Evolutionary conservation across 2,329 filamentous ascomycete genomes (phyloP).

Genomic region (Aspergillus ibericus): DNA sequence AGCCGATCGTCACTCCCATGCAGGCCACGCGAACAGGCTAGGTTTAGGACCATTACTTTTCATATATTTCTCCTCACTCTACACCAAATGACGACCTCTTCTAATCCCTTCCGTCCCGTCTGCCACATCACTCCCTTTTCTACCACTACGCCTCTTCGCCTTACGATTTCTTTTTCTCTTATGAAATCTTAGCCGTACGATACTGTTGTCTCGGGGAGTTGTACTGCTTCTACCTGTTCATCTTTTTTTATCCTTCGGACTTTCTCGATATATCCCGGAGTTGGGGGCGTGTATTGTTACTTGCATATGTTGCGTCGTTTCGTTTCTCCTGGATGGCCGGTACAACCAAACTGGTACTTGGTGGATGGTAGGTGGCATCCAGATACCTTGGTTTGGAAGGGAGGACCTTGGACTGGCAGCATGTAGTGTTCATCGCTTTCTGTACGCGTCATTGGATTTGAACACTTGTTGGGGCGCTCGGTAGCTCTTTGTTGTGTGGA

Average conservation of each 20-base stretch:
- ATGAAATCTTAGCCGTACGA: constrained; percentile 14
- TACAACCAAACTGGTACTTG: constrained; percentile 6
- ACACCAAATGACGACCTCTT: neutral
- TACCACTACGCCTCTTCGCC: constrained; percentile 1
- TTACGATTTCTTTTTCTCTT: constrained; percentile 8
- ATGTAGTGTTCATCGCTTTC: constrained; percentile 3
- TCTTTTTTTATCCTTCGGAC: neutral
- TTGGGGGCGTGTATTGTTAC: constrained; percentile 1
- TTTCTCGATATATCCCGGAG: constrained; percentile 7
- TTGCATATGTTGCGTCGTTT: constrained; percentile 4
- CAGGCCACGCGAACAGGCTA: constrained; percentile 46
- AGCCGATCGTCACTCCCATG: constrained; percentile 50
- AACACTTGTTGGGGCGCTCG: constrained; percentile 2
- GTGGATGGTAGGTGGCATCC: neutral
- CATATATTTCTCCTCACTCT: constrained; percentile 2
- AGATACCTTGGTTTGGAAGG: constrained; percentile 4
- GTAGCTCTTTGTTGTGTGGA: constrained; percentile 1
- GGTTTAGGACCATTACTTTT: neutral
- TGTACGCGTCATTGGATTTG: constrained; percentile 4
- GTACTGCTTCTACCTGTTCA: constrained; percentile 2
- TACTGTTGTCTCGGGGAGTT: constrained; percentile 9
- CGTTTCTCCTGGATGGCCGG: constrained; percentile 1
- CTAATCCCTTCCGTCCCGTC: constrained; percentile 10
- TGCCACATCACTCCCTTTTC: constrained; percentile 18
- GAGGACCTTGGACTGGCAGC: constrained; percentile 8